phyloP scores from a whole-genome alignment of 805 yeast species.

The Blastobotrys chiropterorum region DNA sequence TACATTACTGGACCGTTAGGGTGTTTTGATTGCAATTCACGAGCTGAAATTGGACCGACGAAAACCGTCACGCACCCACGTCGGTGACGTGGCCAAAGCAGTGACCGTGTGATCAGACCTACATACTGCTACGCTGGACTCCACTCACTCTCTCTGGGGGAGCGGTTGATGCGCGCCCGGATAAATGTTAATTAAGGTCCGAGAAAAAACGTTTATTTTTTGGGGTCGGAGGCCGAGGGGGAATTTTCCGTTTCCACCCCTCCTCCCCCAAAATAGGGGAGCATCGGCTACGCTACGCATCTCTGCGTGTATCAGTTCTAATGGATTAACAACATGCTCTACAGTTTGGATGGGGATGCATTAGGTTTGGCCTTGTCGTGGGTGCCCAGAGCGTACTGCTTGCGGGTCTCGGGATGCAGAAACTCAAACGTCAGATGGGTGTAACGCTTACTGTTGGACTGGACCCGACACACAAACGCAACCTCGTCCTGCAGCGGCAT shows the following conservation, averaged over 20 bases:
- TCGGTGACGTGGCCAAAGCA: too few relatives aligned
- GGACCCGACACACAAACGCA: slow-evolving; percentile 19
- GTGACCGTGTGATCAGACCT: too few relatives aligned
- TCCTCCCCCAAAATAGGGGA: not conserved
- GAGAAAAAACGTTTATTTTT: too few relatives aligned
- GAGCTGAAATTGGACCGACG: too few relatives aligned
- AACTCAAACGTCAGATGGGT: slow-evolving; percentile 18
- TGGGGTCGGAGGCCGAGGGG: too few relatives aligned
- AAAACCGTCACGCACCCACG: too few relatives aligned
- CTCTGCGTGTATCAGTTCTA: too few relatives aligned
- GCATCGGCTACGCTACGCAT: too few relatives aligned
- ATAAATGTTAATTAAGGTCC: not conserved
- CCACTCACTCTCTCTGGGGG: too few relatives aligned
- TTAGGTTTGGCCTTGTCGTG: slow-evolving; percentile 29
- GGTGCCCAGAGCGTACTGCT: slow-evolving; percentile 19
- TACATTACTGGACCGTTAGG: too few relatives aligned
- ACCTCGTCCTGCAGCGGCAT: slow-evolving; percentile 23
- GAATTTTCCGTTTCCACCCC: not conserved
- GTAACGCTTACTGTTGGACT: slow-evolving; percentile 25
- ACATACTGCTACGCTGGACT: too few relatives aligned
- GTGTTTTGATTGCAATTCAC: too few relatives aligned
- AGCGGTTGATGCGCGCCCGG: not conserved
- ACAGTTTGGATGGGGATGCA: slow-evolving; percentile 2
- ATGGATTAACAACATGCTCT: not conserved
- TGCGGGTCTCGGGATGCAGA: slow-evolving; percentile 17